Evolutionary conservation across 129 eudicot species (phyloP).

Genomic region (Gnaphalium uliginosum): DNA sequence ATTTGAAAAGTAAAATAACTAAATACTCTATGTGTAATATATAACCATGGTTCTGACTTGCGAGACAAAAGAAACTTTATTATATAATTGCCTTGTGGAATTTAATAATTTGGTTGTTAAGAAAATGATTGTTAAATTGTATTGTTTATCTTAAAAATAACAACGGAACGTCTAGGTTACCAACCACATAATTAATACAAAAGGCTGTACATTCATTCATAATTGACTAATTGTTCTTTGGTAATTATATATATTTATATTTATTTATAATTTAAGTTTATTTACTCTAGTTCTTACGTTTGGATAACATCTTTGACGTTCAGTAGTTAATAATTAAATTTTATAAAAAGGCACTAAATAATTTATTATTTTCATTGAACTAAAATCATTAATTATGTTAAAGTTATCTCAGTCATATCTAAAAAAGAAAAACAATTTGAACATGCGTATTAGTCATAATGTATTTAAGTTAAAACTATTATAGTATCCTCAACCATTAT

Average conservation of each 20-base stretch:
- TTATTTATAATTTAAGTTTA: neutral
- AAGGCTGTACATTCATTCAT: constrained; percentile 1
- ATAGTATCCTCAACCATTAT: no score
- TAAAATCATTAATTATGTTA: no score
- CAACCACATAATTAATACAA: constrained; percentile 23
- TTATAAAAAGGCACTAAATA: no score
- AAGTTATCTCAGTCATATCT: no score
- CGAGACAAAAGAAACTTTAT: neutral
- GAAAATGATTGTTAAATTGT: constrained; percentile 19
- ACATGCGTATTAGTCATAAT: no score
- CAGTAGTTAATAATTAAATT: no score
- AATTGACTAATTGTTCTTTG: neutral
- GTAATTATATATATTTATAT: neutral
- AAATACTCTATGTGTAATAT: neutral
- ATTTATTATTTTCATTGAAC: no score
- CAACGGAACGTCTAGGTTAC: constrained; percentile 25
- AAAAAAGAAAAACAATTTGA: no score
- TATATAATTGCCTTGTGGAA: constrained; percentile 11
- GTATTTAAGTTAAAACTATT: no score
- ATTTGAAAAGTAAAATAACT: neutral
- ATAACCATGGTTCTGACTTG: neutral
- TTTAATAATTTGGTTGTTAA: constrained; percentile 8
- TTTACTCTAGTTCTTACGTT: neutral
- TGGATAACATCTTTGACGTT: no score
- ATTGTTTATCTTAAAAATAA: neutral